Percentiles rank a stretch among this genome's conserved stretches.
These are phyloP conservation scores for Naganishia randhawae DNA, from an alignment of 768 basidiomycete species.

Conservation along the genomic window DNA sequence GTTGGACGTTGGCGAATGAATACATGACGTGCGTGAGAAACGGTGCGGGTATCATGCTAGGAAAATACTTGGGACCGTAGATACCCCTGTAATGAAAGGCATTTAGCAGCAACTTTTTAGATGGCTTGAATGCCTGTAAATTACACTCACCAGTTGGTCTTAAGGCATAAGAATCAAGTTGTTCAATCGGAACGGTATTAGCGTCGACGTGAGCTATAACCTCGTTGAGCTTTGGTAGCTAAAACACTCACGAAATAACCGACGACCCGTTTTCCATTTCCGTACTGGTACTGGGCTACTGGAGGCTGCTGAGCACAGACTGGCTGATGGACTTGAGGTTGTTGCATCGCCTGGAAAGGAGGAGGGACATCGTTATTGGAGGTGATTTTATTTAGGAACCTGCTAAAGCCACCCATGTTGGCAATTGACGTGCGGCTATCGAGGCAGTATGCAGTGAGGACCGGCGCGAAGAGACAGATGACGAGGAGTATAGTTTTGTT, in stretches of 20 bases:
- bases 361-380: not conserved
- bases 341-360: not conserved
- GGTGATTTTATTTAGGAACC: constrained; percentile 15
- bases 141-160: not conserved
- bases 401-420: constrained; percentile 12
- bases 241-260: constrained; percentile 28
- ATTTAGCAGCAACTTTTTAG: not conserved
- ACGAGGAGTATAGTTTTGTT: not conserved
- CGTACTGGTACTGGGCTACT: not conserved
- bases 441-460: constrained; percentile 18
- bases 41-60: constrained; percentile 71
- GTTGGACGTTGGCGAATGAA: constrained; percentile 82
- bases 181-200: not conserved
- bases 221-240: not conserved
- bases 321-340: not conserved
- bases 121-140: not conserved
- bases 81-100: constrained; percentile 63
- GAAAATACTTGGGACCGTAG: constrained; percentile 87
- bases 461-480: constrained; percentile 2
- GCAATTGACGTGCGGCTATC: not conserved
- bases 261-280: constrained; percentile 22
- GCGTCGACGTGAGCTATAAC: not conserved
- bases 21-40: constrained; percentile 91
- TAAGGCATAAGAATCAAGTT: not conserved
- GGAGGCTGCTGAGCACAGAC: not conserved